Evolutionary conservation across 441 rosid genomes (phyloP), one percentile per base, ranked within the genome.

Genomic region (Gossypium lobatum): DNA sequence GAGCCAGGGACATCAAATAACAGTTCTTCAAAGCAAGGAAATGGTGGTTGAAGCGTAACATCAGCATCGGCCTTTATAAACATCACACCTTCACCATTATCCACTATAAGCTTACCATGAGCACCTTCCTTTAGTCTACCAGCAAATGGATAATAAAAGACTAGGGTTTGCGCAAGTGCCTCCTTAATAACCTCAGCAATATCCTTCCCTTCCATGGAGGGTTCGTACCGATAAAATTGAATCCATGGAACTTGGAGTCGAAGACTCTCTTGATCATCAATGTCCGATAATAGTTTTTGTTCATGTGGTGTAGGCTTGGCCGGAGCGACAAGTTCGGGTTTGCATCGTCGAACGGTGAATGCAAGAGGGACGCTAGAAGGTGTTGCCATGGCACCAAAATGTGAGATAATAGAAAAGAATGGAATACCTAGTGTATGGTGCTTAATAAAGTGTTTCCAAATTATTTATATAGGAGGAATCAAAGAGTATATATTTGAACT

Each of bases 261-360:
- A 1, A 82, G 76, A 2, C 81, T 73, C 2, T 77, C 83, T 26
- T 84, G 87, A 59, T 86, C 91, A 13, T 88, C 90, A 23, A 83
- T 79, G 72, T 88, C 88, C 0, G 88, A 83, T 4, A 86, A 54
- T 1, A 54, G 60, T 31, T 83, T 86, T 46, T 58, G 50, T 31
- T 83, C 6, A 31, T 83, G 77, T 0, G 89, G 84, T 0, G 80
- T 83, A 0, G 83, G 85, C 37, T 31, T 31, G 37, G 6, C 6
- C 1, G 6, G 37, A 31, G 37, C 1, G 37, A 31, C 37, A 31
- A 31, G 37, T 31, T 31, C 6, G 1, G 6, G 37, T 31, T 31
- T 31, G 37, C 37, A 31, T 0, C 37, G 34, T 73, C 42, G 50
- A 4, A 87, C 86, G 1, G 55, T 77, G 77, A 85, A 86, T 1